phyloP scores from a whole-genome alignment of 768 basidiomycete genomes.

The Neoboletus magnificus region DNA sequence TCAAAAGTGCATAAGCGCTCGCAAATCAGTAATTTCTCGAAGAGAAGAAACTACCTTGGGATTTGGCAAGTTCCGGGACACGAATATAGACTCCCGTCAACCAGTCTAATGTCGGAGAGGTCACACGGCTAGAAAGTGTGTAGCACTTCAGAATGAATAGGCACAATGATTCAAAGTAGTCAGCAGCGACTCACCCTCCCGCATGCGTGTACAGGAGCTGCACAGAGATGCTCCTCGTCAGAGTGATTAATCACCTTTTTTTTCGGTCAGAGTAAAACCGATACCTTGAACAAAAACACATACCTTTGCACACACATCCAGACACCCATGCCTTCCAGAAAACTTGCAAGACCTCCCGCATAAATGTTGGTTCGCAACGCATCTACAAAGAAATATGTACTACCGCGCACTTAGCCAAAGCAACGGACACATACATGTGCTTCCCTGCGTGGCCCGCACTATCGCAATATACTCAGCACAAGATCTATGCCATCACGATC shows the following conservation, averaged over 20 bases:
- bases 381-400: constrained; percentile 36
- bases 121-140: constrained; percentile 38
- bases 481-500: not conserved
- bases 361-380: constrained; percentile 48
- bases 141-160: not conserved
- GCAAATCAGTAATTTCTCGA: not conserved
- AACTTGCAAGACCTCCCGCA: constrained; percentile 53
- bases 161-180: too few relatives aligned
- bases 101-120: constrained; percentile 30
- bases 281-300: not conserved
- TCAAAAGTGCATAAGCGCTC: not conserved
- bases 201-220: constrained; percentile 52
- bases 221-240: constrained; percentile 51
- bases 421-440: constrained; percentile 43
- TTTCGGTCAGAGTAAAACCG: not conserved
- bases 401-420: rapidly evolving
- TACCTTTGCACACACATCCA: constrained; percentile 51
- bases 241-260: constrained; percentile 44
- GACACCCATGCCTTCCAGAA: constrained; percentile 47
- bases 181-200: constrained; percentile 39
- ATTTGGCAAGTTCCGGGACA: constrained; percentile 43
- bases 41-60: constrained; percentile 33
- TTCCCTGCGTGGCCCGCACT: constrained; percentile 59
- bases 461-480: not conserved
- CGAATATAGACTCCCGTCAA: constrained; percentile 33